Evolutionary conservation across 768 basidiomycete genomes (phyloP).

Genomic region (Tulasnella calospora): DNA sequence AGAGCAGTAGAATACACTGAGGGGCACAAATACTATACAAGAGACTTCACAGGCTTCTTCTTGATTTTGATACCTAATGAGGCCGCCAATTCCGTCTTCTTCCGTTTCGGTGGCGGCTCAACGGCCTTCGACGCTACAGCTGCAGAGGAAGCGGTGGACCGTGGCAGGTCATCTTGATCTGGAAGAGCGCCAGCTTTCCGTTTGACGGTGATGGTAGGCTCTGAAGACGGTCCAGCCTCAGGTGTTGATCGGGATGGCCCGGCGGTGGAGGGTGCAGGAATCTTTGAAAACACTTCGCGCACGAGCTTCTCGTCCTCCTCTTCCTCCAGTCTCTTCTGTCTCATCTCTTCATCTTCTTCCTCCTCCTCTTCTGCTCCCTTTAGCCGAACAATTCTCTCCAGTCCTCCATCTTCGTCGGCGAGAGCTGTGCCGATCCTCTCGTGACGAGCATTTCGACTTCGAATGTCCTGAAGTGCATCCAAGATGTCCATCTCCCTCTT

Average conservation of each 20-base stretch:
- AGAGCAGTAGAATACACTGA: not conserved
- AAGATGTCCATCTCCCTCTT: constrained; percentile 98
- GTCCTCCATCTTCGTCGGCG: constrained; percentile 52
- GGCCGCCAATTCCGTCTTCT: constrained; percentile 55
- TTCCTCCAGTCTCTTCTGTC: constrained; percentile 57
- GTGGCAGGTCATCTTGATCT: constrained; percentile 57
- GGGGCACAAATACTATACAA: not conserved
- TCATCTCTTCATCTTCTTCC: constrained; percentile 71
- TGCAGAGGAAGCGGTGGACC: constrained; percentile 52
- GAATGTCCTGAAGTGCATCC: constrained; percentile 90
- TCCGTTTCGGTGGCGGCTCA: constrained; percentile 50
- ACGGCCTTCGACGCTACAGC: constrained; percentile 45
- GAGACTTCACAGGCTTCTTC: constrained; percentile 31
- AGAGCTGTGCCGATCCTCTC: constrained; percentile 69
- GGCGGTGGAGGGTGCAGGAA: constrained; percentile 41
- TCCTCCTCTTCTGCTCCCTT: constrained; percentile 48
- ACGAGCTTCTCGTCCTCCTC: constrained; percentile 92
- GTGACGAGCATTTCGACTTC: constrained; percentile 79
- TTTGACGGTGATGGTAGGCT: constrained; percentile 60
- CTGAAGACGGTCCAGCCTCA: constrained; percentile 18
- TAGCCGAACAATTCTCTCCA: constrained; percentile 56
- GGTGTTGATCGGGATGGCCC: constrained; percentile 34
- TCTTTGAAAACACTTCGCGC: constrained; percentile 78
- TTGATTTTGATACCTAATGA: constrained; percentile 73
- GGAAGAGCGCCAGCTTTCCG: constrained; percentile 78